Evolutionary conservation across 352 stramenopile species (phyloP).

Genomic region (Pythium angustatum): DNA sequence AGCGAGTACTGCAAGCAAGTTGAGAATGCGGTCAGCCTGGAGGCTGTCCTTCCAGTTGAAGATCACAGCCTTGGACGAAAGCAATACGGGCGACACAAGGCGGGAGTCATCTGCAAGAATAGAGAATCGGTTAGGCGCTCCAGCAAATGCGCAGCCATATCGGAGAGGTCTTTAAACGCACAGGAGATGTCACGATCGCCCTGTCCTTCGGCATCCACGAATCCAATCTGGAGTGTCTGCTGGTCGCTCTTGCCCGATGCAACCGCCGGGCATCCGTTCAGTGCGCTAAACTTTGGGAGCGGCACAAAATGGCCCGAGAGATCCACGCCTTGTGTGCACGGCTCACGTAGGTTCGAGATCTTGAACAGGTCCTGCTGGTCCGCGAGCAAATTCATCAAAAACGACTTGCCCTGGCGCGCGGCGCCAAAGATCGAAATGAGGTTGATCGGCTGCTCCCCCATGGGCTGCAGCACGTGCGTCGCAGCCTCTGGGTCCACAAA

Average conservation of each 20-base stretch:
- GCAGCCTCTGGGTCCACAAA: conserved; percentile 64
- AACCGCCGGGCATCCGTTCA: conserved; percentile 63
- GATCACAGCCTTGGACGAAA: conserved; percentile 86
- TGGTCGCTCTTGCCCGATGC: conserved; percentile 17
- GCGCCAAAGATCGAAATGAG: conserved; percentile 87
- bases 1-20: conserved; percentile 76
- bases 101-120: conserved; percentile 63
- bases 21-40: conserved; percentile 84
- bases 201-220: conserved; percentile 85
- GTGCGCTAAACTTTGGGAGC: conserved; percentile 61
- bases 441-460: conserved; percentile 71
- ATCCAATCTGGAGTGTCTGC: conserved; percentile 69
- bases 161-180: too few relatives aligned
- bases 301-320: conserved; percentile 78
- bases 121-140: neutral
- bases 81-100: conserved; percentile 78
- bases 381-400: conserved; percentile 87
- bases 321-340: conserved; percentile 85
- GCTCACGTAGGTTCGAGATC: conserved; percentile 85
- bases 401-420: conserved; percentile 82
- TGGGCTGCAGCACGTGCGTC: conserved; percentile 56
- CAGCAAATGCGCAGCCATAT: too few relatives aligned
- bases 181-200: conserved; percentile 86
- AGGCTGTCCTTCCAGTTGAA: conserved; percentile 91
- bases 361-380: conserved; percentile 87